These are phyloP conservation scores for Starmerella tilneyi DNA, from an alignment of 805 yeast species.

Conservation along the genomic window DNA sequence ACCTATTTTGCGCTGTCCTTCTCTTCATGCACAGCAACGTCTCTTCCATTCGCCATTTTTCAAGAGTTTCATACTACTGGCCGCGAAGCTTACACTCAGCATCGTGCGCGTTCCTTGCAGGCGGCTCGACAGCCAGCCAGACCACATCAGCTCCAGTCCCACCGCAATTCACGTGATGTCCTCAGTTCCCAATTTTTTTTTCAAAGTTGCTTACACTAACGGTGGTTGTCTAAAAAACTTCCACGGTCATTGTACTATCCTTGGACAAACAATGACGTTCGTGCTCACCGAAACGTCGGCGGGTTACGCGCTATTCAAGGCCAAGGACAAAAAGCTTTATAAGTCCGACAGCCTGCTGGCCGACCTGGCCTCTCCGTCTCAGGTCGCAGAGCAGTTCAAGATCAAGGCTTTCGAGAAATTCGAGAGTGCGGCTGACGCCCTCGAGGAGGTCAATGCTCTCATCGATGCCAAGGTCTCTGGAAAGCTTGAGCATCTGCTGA, in stretches of 20 bases:
- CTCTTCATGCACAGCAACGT: too few species aligned
- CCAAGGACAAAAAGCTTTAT: conserved; percentile 93
- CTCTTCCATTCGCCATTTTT: too few species aligned
- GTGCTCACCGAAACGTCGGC: conserved; percentile 95
- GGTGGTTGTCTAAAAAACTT: conserved; percentile 11
- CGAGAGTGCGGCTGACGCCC: conserved; percentile 86
- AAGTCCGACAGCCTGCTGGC: conserved; percentile 64
- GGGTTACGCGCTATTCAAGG: conserved; percentile 95
- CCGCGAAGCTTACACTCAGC: too few species aligned
- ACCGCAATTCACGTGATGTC: conserved; percentile 3
- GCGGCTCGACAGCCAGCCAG: too few species aligned
- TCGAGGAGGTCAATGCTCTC: conserved; percentile 86
- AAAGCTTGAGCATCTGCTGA: conserved; percentile 62
- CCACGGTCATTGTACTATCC: conserved; percentile 5
- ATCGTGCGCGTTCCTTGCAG: too few species aligned
- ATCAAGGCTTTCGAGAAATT: conserved; percentile 93
- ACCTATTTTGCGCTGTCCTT: too few species aligned
- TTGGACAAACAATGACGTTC: conserved; percentile 29
- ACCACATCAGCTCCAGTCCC: too few species aligned
- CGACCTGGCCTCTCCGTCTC: conserved; percentile 72
- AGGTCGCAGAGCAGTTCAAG: conserved; percentile 82
- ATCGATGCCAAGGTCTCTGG: conserved; percentile 89
- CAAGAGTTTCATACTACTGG: too few species aligned
- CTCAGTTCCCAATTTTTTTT: conserved; percentile 1
- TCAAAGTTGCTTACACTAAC: conserved; percentile 12